These are phyloP conservation scores for Ustilago hordei DNA, from an alignment of 1,284 basidiomycete genomes.

Conservation along the genomic window DNA sequence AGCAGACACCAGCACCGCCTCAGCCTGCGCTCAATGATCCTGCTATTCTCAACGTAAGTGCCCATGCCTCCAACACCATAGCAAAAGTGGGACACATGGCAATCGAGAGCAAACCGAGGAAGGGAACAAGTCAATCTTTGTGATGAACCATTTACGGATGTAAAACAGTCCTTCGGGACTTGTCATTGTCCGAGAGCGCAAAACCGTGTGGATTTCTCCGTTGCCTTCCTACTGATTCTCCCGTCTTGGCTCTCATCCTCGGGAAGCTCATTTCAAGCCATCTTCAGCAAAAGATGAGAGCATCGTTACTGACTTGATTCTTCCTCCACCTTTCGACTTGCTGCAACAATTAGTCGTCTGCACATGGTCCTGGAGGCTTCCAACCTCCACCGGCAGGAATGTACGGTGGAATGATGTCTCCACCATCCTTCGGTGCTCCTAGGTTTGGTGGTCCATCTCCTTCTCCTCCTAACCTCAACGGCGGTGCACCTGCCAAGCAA, in stretches of 20 bases:
- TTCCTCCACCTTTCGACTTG: background rate
- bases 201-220: constrained; percentile 78
- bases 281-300: background rate
- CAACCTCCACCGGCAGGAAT: constrained; percentile 23
- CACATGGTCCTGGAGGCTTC: constrained; percentile 23
- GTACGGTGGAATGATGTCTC: constrained; percentile 30
- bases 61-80: background rate
- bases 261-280: constrained; percentile 5
- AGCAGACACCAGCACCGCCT: constrained; percentile 30
- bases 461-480: constrained; percentile 47
- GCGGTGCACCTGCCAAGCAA: constrained; percentile 27
- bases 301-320: constrained; percentile 9
- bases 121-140: background rate
- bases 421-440: constrained; percentile 22
- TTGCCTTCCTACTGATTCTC: constrained; percentile 79
- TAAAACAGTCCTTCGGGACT: constrained; percentile 73
- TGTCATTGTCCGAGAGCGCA: constrained; percentile 77
- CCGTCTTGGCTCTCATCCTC: background rate
- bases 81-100: background rate
- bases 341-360: constrained; percentile 24
- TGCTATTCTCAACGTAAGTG: constrained; percentile 64
- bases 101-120: background rate
- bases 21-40: constrained; percentile 58
- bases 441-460: constrained; percentile 27
- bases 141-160: constrained; percentile 75